Evolutionary conservation across 108 stramenopile species (phyloP).

Genomic region (Cyclotella sp.): DNA sequence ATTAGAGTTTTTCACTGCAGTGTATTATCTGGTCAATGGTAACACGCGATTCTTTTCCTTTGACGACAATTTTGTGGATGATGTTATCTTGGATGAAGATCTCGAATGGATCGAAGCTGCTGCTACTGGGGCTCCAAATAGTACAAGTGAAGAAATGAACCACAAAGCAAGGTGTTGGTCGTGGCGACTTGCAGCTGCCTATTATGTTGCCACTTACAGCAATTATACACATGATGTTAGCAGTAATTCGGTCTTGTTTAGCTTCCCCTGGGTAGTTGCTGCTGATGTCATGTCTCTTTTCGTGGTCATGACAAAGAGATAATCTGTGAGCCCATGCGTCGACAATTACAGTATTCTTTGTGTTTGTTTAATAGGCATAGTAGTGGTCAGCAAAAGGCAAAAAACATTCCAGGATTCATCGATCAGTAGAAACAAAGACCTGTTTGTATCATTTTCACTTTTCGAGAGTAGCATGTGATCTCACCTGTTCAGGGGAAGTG

Average conservation of each 20-base stretch:
- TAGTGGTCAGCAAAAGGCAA: too few relatives aligned
- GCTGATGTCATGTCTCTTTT: constrained; percentile 8
- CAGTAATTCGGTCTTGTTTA: neutral
- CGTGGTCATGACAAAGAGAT: too few relatives aligned
- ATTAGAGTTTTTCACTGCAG: constrained; percentile 3
- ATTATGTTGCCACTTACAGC: constrained; percentile 11
- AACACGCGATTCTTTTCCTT: neutral
- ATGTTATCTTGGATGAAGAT: constrained; percentile 10
- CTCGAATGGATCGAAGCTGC: constrained; percentile 11
- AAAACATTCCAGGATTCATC: too few relatives aligned
- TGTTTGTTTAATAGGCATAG: too few relatives aligned
- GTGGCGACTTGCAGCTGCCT: neutral
- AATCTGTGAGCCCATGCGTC: too few relatives aligned
- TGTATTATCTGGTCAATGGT: constrained; percentile 2
- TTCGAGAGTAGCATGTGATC: too few relatives aligned
- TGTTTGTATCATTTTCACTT: too few relatives aligned
- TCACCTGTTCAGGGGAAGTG: too few relatives aligned
- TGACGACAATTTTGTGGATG: neutral
- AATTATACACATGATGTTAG: neutral
- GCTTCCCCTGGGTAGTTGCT: constrained; percentile 15
- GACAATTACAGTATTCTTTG: too few relatives aligned
- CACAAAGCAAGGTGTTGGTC: neutral
- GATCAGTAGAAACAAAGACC: too few relatives aligned
- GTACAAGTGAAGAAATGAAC: neutral
- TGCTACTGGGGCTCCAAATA: neutral